Base-by-base conservation (phyloP, 2,329 filamentous ascomycete genomes). In the Cladosporium phlei region DNA sequence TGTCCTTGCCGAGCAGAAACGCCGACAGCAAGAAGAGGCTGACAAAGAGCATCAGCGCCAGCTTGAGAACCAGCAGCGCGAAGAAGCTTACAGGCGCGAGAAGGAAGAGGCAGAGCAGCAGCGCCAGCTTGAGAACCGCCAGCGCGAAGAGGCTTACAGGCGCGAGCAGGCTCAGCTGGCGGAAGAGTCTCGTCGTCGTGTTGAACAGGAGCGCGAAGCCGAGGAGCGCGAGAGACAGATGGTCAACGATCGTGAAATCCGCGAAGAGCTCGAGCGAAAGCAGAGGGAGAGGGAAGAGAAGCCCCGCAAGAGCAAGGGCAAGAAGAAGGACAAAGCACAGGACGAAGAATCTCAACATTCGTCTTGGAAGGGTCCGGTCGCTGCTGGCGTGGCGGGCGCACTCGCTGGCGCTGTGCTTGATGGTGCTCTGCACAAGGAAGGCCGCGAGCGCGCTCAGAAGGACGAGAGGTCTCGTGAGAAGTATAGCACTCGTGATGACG, bases 281-380 rank as follows among this genome's bases (percentile, higher is more conserved):
- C 39, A 52, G 21, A 24, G 10, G 20, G 45, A 52, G 8, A 42
- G 50, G 19, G 44, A 38, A 32, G 44, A 38, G 20, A 32, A 27
- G 20, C 14, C 27, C 2, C 35, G 44, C 34, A 30, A 29, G 21
- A 38, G n/a, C 14, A 38, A 40, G 17, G 28, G 34, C 12, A 38
- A 29, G 21, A 38, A 17, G 20, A 38, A 40, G 17, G 28, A 40
- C 12, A 38, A 14, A n/a, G 32, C 32, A 9, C 14, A 19, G 5
- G 22, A 35, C 11, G 35, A 49, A 16, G 25, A 32, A 10, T 37
- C 42, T 2, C 14, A 37, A 25, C 28, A 50, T 55, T 52, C 53
- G 12, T 45, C 57, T 3, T 69, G 66, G 67, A 66, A 63, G 45
- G 61, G 56, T 5, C 59, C 68, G 35, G 63, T 64, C 21, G 66